These are phyloP conservation scores for Termitomyces sp. DNA, from an alignment of 768 basidiomycete species.

Conservation along the genomic window DNA sequence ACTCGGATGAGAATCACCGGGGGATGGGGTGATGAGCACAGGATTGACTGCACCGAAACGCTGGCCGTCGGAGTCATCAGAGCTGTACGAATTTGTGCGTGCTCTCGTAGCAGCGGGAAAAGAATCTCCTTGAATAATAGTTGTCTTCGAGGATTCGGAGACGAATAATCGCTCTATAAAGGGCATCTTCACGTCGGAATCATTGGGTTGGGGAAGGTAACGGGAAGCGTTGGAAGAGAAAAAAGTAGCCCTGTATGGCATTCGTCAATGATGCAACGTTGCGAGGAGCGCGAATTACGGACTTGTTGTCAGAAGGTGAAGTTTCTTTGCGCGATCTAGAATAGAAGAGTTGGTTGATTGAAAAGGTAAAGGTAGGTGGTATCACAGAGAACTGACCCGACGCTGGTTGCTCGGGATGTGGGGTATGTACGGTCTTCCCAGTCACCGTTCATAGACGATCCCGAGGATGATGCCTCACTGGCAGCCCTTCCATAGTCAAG, in stretches of 20 bases:
- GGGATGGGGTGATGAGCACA: not conserved
- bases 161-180: not conserved
- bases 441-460: constrained; percentile 5
- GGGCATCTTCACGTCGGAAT: not conserved
- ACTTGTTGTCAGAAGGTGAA: constrained; percentile 2
- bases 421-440: not conserved
- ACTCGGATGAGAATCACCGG: not conserved
- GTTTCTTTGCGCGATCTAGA: not conserved
- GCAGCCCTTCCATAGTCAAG: not conserved
- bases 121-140: not conserved
- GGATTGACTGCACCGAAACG: not conserved
- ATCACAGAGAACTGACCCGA: constrained; percentile 2
- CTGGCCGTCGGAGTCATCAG: not conserved
- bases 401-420: not conserved
- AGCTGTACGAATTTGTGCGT: not conserved
- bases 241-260: not conserved
- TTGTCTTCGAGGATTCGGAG: not conserved
- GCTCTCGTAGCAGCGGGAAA: constrained; percentile 3
- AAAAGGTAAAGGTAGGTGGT: not conserved
- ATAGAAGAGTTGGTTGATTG: not conserved
- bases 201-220: not conserved
- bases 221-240: not conserved
- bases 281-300: not conserved
- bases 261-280: not conserved
- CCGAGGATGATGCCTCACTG: not conserved